Evolutionary conservation across 257 asterid genomes (phyloP).

Genomic region (Scutellaria galericulata): DNA sequence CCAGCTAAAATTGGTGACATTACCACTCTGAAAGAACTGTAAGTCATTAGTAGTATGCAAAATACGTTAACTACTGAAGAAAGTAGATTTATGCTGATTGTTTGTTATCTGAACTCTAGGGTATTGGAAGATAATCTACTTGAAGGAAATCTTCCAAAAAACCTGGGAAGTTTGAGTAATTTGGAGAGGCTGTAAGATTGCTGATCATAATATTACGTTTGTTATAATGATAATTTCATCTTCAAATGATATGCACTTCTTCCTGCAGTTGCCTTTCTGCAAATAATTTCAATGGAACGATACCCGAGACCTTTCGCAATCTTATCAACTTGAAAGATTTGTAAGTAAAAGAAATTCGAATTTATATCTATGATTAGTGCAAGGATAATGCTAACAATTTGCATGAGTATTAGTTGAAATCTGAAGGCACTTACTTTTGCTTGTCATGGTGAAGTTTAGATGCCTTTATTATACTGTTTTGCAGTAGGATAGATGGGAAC

Average conservation of each 20-base stretch:
- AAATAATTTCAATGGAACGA: conserved; percentile 74
- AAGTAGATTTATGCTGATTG: conserved; percentile 31
- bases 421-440: no score
- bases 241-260: conserved; percentile 29
- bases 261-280: conserved; percentile 76
- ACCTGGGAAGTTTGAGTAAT: conserved; percentile 70
- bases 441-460: no score
- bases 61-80: conserved; percentile 19
- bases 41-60: conserved; percentile 43
- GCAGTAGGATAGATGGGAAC: conserved; percentile 91
- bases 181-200: conserved; percentile 72
- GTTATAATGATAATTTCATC: conserved; percentile 2
- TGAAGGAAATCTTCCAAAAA: conserved; percentile 74
- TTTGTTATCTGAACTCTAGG: conserved; percentile 45
- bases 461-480: conserved; percentile 33
- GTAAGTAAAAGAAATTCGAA: conserved; percentile 55
- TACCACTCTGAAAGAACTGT: conserved; percentile 66
- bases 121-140: conserved; percentile 80
- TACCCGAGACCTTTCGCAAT: conserved; percentile 62
- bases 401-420: no score
- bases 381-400: not conserved
- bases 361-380: not conserved
- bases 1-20: conserved; percentile 81
- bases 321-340: conserved; percentile 75
- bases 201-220: conserved; percentile 14